Evolutionary conservation across 2,329 filamentous ascomycete species (phyloP).

Genomic region (Escovopsis weberi): DNA sequence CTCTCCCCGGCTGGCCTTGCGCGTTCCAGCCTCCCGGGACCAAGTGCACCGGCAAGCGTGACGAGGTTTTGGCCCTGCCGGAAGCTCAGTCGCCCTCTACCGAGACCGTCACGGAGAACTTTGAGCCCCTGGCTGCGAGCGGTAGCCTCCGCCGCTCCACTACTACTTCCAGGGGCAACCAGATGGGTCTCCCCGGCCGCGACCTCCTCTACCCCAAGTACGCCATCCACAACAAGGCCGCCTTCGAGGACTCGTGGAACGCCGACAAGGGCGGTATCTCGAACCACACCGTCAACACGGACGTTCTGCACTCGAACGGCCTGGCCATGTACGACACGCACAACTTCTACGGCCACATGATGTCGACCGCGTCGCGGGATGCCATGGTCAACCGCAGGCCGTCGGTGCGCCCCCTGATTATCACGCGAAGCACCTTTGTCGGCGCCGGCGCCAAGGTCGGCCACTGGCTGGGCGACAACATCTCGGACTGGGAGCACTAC

Average conservation of each 20-base stretch:
- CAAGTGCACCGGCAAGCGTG: constrained; percentile 6
- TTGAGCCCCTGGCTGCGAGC: neutral
- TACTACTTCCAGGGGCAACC: constrained; percentile 42
- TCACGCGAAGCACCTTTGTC: constrained; percentile 68
- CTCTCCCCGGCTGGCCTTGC: constrained; percentile 53
- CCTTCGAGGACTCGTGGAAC: constrained; percentile 21
- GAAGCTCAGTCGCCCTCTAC: neutral
- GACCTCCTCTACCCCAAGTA: constrained; percentile 65
- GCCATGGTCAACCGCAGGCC: constrained; percentile 51
- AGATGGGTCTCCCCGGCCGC: constrained; percentile 26
- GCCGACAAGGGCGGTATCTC: constrained; percentile 45
- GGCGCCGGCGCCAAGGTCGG: constrained; percentile 63
- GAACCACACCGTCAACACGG: constrained; percentile 55
- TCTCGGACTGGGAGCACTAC: constrained; percentile 57
- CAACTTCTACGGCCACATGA: constrained; percentile 62
- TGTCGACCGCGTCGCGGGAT: constrained; percentile 62
- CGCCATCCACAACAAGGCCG: constrained; percentile 57
- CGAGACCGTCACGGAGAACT: neutral
- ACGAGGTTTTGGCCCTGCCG: neutral
- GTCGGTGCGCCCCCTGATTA: constrained; percentile 65
- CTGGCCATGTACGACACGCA: constrained; percentile 69
- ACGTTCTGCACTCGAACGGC: constrained; percentile 63
- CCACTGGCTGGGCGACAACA: constrained; percentile 73
- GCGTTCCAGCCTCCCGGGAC: constrained; percentile 14
- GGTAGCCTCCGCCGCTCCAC: constrained; percentile 17